Conservation (phyloP, 768 basidiomycete species). For the Tricholoma sp. region DNA sequence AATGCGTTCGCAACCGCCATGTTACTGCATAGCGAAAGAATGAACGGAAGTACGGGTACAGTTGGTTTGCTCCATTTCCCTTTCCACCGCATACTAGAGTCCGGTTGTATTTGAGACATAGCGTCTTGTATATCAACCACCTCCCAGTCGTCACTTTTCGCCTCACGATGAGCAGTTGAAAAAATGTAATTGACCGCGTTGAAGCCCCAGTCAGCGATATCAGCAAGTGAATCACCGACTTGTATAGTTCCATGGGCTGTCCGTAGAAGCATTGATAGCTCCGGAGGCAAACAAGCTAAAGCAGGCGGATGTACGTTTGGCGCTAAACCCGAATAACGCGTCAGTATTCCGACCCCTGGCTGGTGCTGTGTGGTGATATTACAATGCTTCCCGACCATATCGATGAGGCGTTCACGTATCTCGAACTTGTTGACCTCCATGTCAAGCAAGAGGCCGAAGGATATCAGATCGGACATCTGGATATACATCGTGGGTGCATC, state of each 20-base stretch:
- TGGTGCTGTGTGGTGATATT: conserved; percentile 8
- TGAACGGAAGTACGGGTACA: conserved; percentile 3
- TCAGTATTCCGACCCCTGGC: conserved; percentile 6
- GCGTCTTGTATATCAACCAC: neutral
- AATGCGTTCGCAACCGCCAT: conserved; percentile 5
- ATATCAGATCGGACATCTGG: conserved; percentile 5
- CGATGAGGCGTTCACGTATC: neutral
- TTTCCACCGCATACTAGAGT: neutral
- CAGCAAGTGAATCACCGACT: neutral
- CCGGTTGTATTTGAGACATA: neutral
- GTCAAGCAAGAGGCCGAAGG: conserved; percentile 4
- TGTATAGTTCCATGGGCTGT: neutral
- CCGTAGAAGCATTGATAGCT: neutral
- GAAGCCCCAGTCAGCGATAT: neutral
- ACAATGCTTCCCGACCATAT: conserved; percentile 4
- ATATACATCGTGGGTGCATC: conserved; percentile 5
- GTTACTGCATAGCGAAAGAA: conserved; percentile 1
- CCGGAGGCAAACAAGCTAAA: neutral
- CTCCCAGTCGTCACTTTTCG: neutral
- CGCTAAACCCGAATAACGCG: conserved; percentile 4
- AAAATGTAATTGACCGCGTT: neutral
- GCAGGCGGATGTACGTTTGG: neutral
- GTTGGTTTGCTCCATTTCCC: conserved; percentile 1
- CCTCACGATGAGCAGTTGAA: neutral
- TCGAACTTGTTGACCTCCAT: conserved; percentile 3